phyloP scores from a whole-genome alignment of 306 rosid genomes.

The Lathyrus oleraceus region DNA sequence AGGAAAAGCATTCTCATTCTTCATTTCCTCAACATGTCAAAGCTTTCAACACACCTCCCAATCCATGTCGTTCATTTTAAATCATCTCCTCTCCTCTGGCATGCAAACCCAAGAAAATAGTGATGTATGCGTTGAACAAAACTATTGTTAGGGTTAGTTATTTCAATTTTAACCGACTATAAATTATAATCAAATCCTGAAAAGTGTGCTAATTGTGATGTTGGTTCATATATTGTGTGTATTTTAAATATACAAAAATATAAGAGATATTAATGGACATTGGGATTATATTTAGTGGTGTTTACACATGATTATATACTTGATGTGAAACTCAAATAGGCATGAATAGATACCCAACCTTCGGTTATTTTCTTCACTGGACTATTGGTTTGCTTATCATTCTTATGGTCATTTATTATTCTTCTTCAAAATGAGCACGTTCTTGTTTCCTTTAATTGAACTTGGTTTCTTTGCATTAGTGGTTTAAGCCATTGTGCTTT shows the following conservation, averaged over 20 bases:
- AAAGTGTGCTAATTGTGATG: no score
- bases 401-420: conserved; percentile 6
- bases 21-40: conserved; percentile 40
- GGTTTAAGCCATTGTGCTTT: neutral
- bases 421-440: conserved; percentile 20
- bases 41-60: conserved; percentile 24
- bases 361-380: neutral
- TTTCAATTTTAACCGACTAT: neutral
- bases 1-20: no score
- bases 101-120: conserved; percentile 45
- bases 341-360: conserved; percentile 16
- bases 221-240: neutral
- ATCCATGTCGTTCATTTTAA: conserved; percentile 39
- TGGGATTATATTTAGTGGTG: neutral
- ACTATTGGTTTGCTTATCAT: conserved; percentile 21
- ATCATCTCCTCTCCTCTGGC: conserved; percentile 47
- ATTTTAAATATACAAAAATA: neutral
- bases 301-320: neutral
- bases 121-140: neutral
- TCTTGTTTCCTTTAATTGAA: conserved; percentile 22
- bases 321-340: conserved; percentile 9
- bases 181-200: neutral
- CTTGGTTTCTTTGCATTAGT: conserved; percentile 9
- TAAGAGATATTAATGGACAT: neutral
- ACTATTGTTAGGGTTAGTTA: neutral